phyloP scores from a whole-genome alignment of 2,329 filamentous ascomycete genomes.

The Nigrograna mackinnonii region DNA sequence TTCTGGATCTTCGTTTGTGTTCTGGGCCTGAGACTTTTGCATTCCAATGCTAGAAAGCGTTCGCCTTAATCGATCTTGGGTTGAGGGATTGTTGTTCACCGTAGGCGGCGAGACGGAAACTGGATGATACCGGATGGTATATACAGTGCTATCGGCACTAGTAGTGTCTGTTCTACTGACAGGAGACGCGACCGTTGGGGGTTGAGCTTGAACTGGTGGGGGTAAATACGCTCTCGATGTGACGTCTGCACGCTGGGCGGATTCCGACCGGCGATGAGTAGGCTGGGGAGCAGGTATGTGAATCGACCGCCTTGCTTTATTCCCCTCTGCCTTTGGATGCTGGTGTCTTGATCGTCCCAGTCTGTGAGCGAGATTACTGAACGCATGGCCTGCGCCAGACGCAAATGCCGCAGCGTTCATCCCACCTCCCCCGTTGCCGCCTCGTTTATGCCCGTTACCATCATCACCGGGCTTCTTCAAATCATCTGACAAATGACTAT shows the following conservation, averaged over 20 bases:
- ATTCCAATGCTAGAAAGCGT: slow-evolving; percentile 7
- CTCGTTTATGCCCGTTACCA: slow-evolving; percentile 10
- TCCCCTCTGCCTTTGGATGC: slow-evolving; percentile 26
- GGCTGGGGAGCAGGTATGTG: slow-evolving; percentile 36
- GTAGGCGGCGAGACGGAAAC: slow-evolving; percentile 47
- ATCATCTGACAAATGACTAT: slow-evolving; percentile 31
- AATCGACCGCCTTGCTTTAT: slow-evolving; percentile 31
- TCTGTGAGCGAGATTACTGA: slow-evolving; percentile 30
- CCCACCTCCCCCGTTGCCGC: slow-evolving; percentile 19
- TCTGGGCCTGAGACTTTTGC: slow-evolving; percentile 7
- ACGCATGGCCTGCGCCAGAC: slow-evolving; percentile 25
- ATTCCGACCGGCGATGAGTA: slow-evolving; percentile 29
- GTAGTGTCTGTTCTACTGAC: slow-evolving; percentile 64
- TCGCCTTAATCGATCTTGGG: slow-evolving; percentile 15
- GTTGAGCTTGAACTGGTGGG: slow-evolving; percentile 44
- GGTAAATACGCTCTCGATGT: slow-evolving; percentile 31
- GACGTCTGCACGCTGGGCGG: slow-evolving; percentile 21
- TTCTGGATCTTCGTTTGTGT: slow-evolving; percentile 30
- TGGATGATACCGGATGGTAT: slow-evolving; percentile 65
- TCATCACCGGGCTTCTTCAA: slow-evolving; percentile 36
- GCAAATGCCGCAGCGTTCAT: too few relatives aligned
- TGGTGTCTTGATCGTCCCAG: slow-evolving; percentile 30
- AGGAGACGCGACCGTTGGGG: slow-evolving; percentile 55
- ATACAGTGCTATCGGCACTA: slow-evolving; percentile 66
- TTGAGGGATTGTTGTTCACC: neutral